Percentiles rank a stretch among this genome's conserved stretches.
phyloP scores from a whole-genome alignment of 345 rosid genomes.

The Bruguiera parviflora region DNA sequence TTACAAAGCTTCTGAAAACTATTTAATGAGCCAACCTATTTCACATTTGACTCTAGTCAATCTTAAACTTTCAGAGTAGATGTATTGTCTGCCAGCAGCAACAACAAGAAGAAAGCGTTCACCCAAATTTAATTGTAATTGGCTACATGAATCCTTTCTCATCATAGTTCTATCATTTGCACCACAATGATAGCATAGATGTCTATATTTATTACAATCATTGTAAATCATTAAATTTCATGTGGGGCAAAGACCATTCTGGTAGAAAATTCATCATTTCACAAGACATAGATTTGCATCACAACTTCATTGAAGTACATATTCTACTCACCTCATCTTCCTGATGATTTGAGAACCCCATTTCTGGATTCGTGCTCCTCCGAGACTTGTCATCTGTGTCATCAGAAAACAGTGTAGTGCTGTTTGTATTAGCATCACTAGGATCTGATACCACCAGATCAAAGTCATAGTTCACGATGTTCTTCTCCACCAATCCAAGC shows the following conservation, averaged over 20 bases:
- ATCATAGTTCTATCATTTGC: background rate
- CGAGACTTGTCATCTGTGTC: conserved; percentile 87
- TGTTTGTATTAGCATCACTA: conserved; percentile 93
- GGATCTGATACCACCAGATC: conserved; percentile 87
- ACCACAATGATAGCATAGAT: too few relatives aligned
- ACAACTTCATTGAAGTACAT: background rate
- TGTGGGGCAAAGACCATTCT: too few relatives aligned
- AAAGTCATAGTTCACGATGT: conserved; percentile 75
- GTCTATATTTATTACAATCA: too few relatives aligned
- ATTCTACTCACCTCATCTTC: conserved; percentile 67
- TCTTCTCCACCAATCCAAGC: conserved; percentile 95
- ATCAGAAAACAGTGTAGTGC: conserved; percentile 85
- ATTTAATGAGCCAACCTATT: background rate
- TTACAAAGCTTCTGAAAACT: background rate
- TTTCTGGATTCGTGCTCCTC: conserved; percentile 57
- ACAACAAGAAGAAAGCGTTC: too few relatives aligned
- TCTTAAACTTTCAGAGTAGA: too few relatives aligned
- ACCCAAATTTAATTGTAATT: background rate
- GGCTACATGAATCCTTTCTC: background rate
- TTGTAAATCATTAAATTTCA: too few relatives aligned
- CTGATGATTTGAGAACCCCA: conserved; percentile 50
- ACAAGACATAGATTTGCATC: background rate
- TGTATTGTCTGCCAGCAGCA: too few relatives aligned
- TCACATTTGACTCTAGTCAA: too few relatives aligned
- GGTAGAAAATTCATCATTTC: background rate